Conservation (phyloP, 805 yeast genomes). For the Barnettozyma siamensis region DNA sequence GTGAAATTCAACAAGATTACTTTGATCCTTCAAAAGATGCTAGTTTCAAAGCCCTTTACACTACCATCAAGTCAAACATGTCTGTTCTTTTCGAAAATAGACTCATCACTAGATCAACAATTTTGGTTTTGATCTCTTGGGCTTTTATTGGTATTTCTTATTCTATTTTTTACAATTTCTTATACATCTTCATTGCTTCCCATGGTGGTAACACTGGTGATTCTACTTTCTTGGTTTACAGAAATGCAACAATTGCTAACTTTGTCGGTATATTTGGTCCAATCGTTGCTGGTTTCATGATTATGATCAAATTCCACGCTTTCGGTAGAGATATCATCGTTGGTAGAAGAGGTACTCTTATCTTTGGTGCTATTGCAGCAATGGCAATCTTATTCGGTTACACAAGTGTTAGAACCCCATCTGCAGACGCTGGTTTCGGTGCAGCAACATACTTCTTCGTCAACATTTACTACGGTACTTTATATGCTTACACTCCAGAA, state of each 20-base stretch:
- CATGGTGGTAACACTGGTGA: constrained; percentile 43
- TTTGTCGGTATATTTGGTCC: constrained; percentile 45
- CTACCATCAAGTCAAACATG: constrained; percentile 32
- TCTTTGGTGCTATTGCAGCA: constrained; percentile 43
- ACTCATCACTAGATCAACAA: constrained; percentile 34
- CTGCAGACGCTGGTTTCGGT: constrained; percentile 44
- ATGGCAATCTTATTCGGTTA: constrained; percentile 59
- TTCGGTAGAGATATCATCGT: constrained; percentile 20
- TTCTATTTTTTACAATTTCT: constrained; percentile 46
- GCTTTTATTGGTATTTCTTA: constrained; percentile 49
- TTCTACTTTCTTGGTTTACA: constrained; percentile 36
- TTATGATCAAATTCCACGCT: constrained; percentile 13
- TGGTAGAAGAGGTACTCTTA: constrained; percentile 55
- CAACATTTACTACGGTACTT: constrained; percentile 49
- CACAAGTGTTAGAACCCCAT: constrained; percentile 51
- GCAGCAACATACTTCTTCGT: constrained; percentile 43
- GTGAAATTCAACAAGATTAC: constrained; percentile 30
- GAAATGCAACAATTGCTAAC: constrained; percentile 43
- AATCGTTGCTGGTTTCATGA: constrained; percentile 38
- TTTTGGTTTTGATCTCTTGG: constrained; percentile 47
- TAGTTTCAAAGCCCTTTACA: constrained; percentile 11
- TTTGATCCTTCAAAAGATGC: constrained; percentile 19
- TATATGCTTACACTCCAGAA: constrained; percentile 66
- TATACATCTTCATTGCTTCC: constrained; percentile 43
- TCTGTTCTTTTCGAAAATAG: constrained; percentile 39